A percentile compares a stretch with the other conserved stretches of the same genome.
phyloP scores from a whole-genome alignment of 345 rosid genomes.

The Corymbia maculata region DNA sequence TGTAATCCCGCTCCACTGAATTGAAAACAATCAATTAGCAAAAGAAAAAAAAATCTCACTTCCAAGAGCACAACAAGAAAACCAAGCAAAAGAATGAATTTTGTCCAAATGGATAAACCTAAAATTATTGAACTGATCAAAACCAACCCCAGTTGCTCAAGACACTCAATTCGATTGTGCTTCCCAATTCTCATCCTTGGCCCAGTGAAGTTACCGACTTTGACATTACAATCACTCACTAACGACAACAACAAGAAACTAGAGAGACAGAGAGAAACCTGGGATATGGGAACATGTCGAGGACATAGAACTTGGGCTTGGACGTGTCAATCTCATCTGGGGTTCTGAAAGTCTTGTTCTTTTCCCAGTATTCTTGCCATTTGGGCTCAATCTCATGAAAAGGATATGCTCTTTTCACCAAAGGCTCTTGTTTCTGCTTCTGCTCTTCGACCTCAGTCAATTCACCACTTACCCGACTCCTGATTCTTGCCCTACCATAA shows the following conservation, averaged over 20 bases:
- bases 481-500: neutral
- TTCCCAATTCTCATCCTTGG: neutral
- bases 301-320: constrained; percentile 89
- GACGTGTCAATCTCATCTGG: constrained; percentile 77
- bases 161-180: neutral
- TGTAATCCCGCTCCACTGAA: constrained; percentile 96
- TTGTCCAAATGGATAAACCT: neutral
- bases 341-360: constrained; percentile 64
- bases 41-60: neutral
- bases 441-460: constrained; percentile 12
- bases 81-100: neutral
- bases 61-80: neutral
- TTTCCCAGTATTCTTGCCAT: constrained; percentile 89
- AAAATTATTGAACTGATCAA: neutral
- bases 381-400: constrained; percentile 86
- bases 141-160: neutral
- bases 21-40: neutral
- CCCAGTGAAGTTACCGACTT: neutral
- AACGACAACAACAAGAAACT: neutral
- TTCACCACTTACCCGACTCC: neutral
- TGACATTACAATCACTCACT: neutral
- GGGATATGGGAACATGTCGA: constrained; percentile 99
- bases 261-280: constrained; percentile 30
- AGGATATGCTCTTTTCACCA: constrained; percentile 61
- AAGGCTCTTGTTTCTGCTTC: constrained; percentile 1